These are phyloP conservation scores for Boletus fagicola DNA, from an alignment of 768 basidiomycete genomes.

Conservation along the genomic window DNA sequence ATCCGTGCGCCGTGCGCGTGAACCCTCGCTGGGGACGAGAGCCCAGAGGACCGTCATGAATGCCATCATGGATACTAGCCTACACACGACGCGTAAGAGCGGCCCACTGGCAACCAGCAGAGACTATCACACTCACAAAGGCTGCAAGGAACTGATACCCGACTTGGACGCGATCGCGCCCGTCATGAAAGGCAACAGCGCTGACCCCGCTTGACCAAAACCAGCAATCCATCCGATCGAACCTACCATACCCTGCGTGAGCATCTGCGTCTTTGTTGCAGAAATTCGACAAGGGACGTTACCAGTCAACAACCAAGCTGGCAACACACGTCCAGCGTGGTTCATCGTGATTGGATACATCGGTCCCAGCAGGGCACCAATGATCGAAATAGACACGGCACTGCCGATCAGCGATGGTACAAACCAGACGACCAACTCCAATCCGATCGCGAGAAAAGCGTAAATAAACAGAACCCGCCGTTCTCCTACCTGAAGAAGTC, in stretches of 20 bases:
- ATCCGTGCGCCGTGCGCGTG: conserved; percentile 19
- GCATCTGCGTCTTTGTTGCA: not conserved
- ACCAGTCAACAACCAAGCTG: conserved; percentile 63
- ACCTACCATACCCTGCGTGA: conserved; percentile 10
- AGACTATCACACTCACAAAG: conserved; percentile 21
- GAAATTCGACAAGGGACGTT: not conserved
- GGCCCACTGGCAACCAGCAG: not conserved
- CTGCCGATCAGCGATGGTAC: conserved; percentile 51
- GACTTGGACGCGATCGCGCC: conserved; percentile 63
- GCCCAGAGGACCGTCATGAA: conserved; percentile 44
- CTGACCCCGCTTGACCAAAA: conserved; percentile 66
- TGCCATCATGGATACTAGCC: conserved; percentile 41
- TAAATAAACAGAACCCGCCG: conserved; percentile 53
- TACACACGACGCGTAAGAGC: not conserved
- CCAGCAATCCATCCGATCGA: not conserved
- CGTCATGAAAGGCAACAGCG: conserved; percentile 69
- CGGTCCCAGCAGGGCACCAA: conserved; percentile 54
- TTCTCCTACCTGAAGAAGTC: conserved; percentile 47
- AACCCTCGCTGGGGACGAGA: conserved; percentile 35
- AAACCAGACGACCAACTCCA: conserved; percentile 59
- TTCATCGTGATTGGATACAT: conserved; percentile 65
- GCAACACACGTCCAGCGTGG: conserved; percentile 42
- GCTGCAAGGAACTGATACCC: conserved; percentile 46
- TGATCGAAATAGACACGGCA: conserved; percentile 53
- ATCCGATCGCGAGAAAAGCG: conserved; percentile 48